phyloP scores from a whole-genome alignment of 2,329 filamentous ascomycete genomes.

The Trichoderma harzianum region DNA sequence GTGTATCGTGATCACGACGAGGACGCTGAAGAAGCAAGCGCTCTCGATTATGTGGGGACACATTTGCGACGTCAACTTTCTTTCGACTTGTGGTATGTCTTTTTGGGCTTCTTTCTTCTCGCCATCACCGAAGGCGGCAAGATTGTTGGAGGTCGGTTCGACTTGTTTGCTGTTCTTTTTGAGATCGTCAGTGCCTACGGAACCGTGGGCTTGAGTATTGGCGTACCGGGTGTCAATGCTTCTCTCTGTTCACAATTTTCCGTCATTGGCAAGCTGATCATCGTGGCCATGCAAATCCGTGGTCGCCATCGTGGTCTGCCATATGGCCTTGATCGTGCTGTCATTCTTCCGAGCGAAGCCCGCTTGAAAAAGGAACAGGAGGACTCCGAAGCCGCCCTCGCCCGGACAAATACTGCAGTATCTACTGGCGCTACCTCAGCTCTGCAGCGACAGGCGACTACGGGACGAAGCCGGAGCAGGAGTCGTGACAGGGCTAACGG shows the following conservation, averaged over 20 bases:
- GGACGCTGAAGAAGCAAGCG: constrained; percentile 48
- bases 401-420: constrained; percentile 35
- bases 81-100: constrained; percentile 97
- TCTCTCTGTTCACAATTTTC: constrained; percentile 82
- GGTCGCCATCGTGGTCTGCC: constrained; percentile 66
- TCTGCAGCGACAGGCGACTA: constrained; percentile 27
- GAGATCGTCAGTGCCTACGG: constrained; percentile 90
- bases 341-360: constrained; percentile 56
- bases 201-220: constrained; percentile 87
- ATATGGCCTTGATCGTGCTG: constrained; percentile 62
- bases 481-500: constrained; percentile 39
- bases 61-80: constrained; percentile 92
- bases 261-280: constrained; percentile 66
- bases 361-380: constrained; percentile 53
- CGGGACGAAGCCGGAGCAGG: constrained; percentile 35
- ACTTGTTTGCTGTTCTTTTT: constrained; percentile 70
- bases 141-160: constrained; percentile 61
- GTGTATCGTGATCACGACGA: constrained; percentile 58
- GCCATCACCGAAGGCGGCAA: constrained; percentile 78
- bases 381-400: constrained; percentile 40
- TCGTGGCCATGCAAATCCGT: constrained; percentile 67
- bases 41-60: constrained; percentile 80
- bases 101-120: constrained; percentile 88
- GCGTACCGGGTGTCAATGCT: constrained; percentile 71
- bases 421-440: constrained; percentile 34